phyloP scores from a whole-genome alignment of 768 basidiomycete genomes.

The Macrocybe gigantea region DNA sequence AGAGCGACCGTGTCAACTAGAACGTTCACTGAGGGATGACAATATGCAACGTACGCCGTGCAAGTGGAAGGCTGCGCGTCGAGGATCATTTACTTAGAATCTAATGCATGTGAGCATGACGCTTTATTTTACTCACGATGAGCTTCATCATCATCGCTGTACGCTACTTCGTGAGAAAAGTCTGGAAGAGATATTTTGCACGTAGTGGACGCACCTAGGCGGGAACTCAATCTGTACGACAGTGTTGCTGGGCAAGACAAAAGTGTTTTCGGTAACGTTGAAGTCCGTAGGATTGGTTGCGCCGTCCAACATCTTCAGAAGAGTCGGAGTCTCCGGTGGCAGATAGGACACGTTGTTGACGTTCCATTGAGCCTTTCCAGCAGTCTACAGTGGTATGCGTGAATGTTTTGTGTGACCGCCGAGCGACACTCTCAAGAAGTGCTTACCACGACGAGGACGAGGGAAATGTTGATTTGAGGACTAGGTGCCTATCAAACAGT shows the following conservation, averaged over 20 bases:
- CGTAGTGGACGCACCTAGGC: slow-evolving; percentile 8
- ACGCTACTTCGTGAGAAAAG: background rate
- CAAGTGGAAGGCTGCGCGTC: slow-evolving; percentile 16
- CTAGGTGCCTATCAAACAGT: slow-evolving; percentile 11
- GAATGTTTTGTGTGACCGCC: background rate
- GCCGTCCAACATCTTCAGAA: slow-evolving; percentile 31
- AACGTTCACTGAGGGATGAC: slow-evolving; percentile 1
- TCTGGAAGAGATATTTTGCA: background rate
- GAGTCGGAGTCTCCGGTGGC: slow-evolving; percentile 21
- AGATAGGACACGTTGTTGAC: slow-evolving; percentile 27
- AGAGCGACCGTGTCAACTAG: background rate
- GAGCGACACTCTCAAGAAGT: background rate
- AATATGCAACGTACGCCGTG: slow-evolving; percentile 17
- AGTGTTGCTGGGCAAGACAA: slow-evolving; percentile 29
- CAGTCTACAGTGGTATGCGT: slow-evolving; percentile 5
- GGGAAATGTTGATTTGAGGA: slow-evolving; percentile 19
- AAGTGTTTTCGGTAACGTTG: slow-evolving; percentile 29
- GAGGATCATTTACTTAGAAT: no score
- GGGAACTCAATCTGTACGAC: slow-evolving; percentile 33
- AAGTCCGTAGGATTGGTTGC: slow-evolving; percentile 20
- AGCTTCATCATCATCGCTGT: slow-evolving; percentile 20
- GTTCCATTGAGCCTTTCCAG: slow-evolving; percentile 20
- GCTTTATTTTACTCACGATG: slow-evolving; percentile 14
- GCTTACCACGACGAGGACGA: slow-evolving; percentile 17
- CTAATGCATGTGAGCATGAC: no score